These are phyloP conservation scores for Bromus sterilis DNA, from an alignment of 176 grass and related monocot genomes.

Conservation along the genomic window DNA sequence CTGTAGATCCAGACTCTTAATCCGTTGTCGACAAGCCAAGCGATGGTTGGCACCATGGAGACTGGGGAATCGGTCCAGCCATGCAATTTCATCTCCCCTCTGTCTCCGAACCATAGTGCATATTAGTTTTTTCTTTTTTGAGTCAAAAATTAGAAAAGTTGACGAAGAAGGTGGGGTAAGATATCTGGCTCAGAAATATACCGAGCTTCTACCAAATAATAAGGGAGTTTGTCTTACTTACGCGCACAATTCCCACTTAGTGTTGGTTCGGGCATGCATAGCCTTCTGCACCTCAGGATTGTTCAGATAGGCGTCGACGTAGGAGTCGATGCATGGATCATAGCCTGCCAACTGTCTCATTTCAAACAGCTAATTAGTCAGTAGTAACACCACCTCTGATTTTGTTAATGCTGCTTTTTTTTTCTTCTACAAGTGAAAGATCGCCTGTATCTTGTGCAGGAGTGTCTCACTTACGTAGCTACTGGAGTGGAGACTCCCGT, in stretches of 20 bases:
- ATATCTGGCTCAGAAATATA: neutral
- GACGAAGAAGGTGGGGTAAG: neutral
- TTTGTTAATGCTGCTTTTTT: neutral
- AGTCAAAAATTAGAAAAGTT: neutral
- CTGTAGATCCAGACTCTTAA: constrained; percentile 42
- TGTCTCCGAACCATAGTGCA: neutral
- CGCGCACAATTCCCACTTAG: constrained; percentile 8
- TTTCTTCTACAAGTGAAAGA: neutral
- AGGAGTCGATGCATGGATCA: constrained; percentile 19
- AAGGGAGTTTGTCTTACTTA: neutral
- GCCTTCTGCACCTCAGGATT: constrained; percentile 30
- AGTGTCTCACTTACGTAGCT: constrained; percentile 16
- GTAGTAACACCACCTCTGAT: neutral
- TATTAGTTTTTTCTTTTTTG: neutral
- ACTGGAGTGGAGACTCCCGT: neutral
- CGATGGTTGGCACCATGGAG: constrained; percentile 5
- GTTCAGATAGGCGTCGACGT: constrained; percentile 24
- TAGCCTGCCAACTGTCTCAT: constrained; percentile 22
- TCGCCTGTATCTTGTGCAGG: neutral
- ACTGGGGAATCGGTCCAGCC: neutral
- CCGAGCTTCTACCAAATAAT: neutral
- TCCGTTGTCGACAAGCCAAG: constrained; percentile 2
- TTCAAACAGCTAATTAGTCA: neutral
- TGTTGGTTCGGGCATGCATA: constrained; percentile 29
- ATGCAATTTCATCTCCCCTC: neutral